Evolutionary conservation across 805 yeast species (phyloP).

Genomic region (Isabelozyma pseudorhagii): DNA sequence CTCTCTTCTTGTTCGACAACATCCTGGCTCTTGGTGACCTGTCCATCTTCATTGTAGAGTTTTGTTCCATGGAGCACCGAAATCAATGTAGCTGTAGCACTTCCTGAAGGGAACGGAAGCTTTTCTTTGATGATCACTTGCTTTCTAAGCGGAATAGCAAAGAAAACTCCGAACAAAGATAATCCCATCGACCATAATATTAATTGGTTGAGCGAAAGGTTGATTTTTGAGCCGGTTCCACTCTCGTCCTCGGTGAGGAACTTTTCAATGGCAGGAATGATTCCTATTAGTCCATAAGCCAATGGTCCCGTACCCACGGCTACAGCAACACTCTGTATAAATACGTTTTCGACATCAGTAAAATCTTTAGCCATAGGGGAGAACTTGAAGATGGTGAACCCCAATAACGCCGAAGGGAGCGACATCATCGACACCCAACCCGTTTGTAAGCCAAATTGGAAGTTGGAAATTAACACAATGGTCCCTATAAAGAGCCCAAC

Average conservation of each 20-base stretch:
- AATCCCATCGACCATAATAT: slow-evolving; percentile 82
- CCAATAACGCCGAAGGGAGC: slow-evolving; percentile 85
- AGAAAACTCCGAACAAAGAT: slow-evolving; percentile 93
- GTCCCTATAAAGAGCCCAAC: slow-evolving; percentile 87
- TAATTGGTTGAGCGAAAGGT: slow-evolving; percentile 48
- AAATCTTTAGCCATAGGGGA: slow-evolving; percentile 42
- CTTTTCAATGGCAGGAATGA: slow-evolving; percentile 92
- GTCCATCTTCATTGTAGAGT: slow-evolving; percentile 25
- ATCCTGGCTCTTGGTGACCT: neutral
- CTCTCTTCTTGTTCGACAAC: neutral
- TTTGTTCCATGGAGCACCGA: slow-evolving; percentile 79
- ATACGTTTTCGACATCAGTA: slow-evolving; percentile 93
- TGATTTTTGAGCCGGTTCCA: slow-evolving; percentile 47
- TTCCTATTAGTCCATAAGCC: slow-evolving; percentile 93
- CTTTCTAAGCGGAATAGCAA: slow-evolving; percentile 83
- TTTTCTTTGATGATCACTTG: slow-evolving; percentile 88
- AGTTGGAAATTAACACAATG: slow-evolving; percentile 80
- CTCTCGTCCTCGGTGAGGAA: slow-evolving; percentile 76
- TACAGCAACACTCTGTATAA: slow-evolving; percentile 87
- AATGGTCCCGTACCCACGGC: slow-evolving; percentile 98
- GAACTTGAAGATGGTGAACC: slow-evolving; percentile 75
- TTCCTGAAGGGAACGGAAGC: slow-evolving; percentile 90
- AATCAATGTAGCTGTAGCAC: slow-evolving; percentile 92
- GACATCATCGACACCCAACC: slow-evolving; percentile 99
- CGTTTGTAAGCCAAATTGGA: slow-evolving; percentile 94